phyloP scores from a whole-genome alignment of 1,284 basidiomycete genomes.

The Tilletia caries region DNA sequence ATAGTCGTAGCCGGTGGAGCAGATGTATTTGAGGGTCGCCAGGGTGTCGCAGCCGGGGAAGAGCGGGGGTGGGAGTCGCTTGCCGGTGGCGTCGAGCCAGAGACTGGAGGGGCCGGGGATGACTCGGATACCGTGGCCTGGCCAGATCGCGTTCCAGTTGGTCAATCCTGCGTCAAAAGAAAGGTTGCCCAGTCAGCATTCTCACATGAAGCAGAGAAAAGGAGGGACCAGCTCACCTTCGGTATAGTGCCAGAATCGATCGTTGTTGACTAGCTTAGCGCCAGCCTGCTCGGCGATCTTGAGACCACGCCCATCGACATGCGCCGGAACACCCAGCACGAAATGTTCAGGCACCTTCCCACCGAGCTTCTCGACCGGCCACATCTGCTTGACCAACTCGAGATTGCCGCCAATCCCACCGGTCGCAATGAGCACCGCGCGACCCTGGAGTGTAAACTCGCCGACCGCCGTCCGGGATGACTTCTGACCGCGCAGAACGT shows the following conservation, averaged over 20 bases:
- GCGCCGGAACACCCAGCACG: slow-evolving; percentile 22
- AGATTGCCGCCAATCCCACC: slow-evolving; percentile 26
- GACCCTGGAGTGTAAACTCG: slow-evolving; percentile 17
- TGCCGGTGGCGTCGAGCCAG: slow-evolving; percentile 25
- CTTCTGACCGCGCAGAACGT: slow-evolving; percentile 15
- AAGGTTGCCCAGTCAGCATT: background rate
- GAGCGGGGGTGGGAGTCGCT: slow-evolving; percentile 21
- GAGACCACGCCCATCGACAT: slow-evolving; percentile 23
- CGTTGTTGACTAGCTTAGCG: slow-evolving; percentile 20
- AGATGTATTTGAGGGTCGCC: slow-evolving; percentile 23
- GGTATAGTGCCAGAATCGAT: slow-evolving; percentile 25
- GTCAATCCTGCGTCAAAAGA: slow-evolving; percentile 17
- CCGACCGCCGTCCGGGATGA: slow-evolving; percentile 19
- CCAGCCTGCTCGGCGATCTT: slow-evolving; percentile 20
- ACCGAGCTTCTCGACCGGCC: slow-evolving; percentile 19
- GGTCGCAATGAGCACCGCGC: slow-evolving; percentile 22
- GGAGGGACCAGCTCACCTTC: slow-evolving; percentile 7
- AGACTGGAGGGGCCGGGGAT: slow-evolving; percentile 24
- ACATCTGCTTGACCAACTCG: slow-evolving; percentile 21
- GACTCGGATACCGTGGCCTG: slow-evolving; percentile 24
- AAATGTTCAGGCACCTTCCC: slow-evolving; percentile 17
- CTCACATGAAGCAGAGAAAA: background rate
- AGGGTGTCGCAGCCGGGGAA: slow-evolving; percentile 25
- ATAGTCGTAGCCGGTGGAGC: slow-evolving; percentile 22
- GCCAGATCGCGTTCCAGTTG: slow-evolving; percentile 28